Percentiles rank a stretch among this genome's conserved stretches.
Conservation (phyloP, 768 basidiomycete genomes). For the Serpula lacrymans region DNA sequence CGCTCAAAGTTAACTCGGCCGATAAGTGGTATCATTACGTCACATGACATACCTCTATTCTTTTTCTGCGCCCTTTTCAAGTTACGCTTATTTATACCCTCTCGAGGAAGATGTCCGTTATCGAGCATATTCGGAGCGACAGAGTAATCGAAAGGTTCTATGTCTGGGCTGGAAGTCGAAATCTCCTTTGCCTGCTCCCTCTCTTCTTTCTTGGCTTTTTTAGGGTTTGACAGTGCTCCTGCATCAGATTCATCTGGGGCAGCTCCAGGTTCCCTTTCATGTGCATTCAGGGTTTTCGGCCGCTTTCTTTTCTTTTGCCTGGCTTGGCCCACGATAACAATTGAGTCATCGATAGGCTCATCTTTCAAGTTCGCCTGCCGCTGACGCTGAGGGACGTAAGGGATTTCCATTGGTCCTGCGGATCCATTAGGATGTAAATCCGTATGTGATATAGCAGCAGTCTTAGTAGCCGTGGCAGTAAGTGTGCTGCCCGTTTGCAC, state of each 20-base stretch:
- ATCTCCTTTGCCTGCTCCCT: too few relatives aligned
- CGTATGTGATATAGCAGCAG: slow-evolving; percentile 9
- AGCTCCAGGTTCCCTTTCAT: slow-evolving; percentile 6
- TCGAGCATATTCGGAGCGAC: slow-evolving; percentile 72
- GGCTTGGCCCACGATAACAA: slow-evolving; percentile 69
- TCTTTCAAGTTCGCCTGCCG: slow-evolving; percentile 31
- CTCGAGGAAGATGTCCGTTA: slow-evolving; percentile 41
- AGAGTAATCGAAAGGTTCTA: slow-evolving; percentile 65
- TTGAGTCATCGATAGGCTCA: slow-evolving; percentile 50
- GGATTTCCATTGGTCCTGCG: slow-evolving; percentile 66
- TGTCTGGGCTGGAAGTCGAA: slow-evolving; percentile 27
- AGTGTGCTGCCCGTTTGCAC: slow-evolving; percentile 1
- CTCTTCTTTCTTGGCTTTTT: slow-evolving; percentile 20
- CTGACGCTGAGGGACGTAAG: slow-evolving; percentile 70
- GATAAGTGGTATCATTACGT: slow-evolving; percentile 3
- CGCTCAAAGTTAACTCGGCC: slow-evolving; percentile 8
- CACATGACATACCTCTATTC: slow-evolving; percentile 31
- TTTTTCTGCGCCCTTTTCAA: slow-evolving; percentile 55
- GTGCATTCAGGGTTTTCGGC: slow-evolving; percentile 25
- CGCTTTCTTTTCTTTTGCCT: slow-evolving; percentile 67
- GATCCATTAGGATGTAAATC: too few relatives aligned
- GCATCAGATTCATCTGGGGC: slow-evolving; percentile 5
- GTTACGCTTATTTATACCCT: slow-evolving; percentile 29
- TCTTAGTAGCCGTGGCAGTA: slow-evolving; percentile 2
- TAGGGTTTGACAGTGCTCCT: slow-evolving; percentile 14